Evolutionary conservation across 2,329 filamentous ascomycete species (phyloP), one percentile per base, ranked within the genome.

Genomic region (Didymosphaeria variabile): DNA sequence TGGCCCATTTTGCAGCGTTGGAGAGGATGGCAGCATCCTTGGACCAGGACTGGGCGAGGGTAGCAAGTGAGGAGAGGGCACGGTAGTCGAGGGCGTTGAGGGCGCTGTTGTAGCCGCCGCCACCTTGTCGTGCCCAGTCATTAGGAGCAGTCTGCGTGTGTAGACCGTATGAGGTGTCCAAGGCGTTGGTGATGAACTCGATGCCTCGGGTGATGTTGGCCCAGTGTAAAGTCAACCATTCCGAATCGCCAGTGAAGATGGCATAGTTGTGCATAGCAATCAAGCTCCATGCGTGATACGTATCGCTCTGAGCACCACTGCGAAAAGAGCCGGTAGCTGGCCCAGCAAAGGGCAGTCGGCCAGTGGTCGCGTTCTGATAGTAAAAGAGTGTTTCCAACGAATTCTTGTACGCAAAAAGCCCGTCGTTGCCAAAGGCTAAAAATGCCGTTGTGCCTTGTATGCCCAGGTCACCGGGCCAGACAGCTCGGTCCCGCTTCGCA

Each of bases 401-500:
- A 42, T 69, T 67, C 19, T 57, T 55, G 5, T 65, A 62, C 8
- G 64, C 55, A 21, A 55, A 61, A 6, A 70, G 55, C 12, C 62
- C 66, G 10, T 66, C 65, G 19, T 57, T 45, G 26, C 66, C 49
- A 45, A 64, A 40, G 21, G 55, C 34, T 12, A 57, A 31, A 34
- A 63, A 64, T 19, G 54, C 53, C 7, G 67, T 65, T 12, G 63
- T 59, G 0, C 64, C 66, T 13, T 58, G 58, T 5, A 70, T 65
- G 9, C 67, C 67, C 50, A 71, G 55, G 26, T 70, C 69, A 3
- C 69, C 69, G 2, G 68, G 66, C 78, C 78, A 80, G 1, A 80
- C 75, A 2, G 75, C 72, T 32, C 76, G 71, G 55, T 80, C 78
- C 36, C 78, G 67, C 52, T 80, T 80, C 3, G 78, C 78, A 6